A percentile compares a stretch with the other conserved stretches of the same genome.
These are phyloP conservation scores for Sphaerulina musiva DNA, from an alignment of 2,329 filamentous ascomycete species.

Conservation along the genomic window DNA sequence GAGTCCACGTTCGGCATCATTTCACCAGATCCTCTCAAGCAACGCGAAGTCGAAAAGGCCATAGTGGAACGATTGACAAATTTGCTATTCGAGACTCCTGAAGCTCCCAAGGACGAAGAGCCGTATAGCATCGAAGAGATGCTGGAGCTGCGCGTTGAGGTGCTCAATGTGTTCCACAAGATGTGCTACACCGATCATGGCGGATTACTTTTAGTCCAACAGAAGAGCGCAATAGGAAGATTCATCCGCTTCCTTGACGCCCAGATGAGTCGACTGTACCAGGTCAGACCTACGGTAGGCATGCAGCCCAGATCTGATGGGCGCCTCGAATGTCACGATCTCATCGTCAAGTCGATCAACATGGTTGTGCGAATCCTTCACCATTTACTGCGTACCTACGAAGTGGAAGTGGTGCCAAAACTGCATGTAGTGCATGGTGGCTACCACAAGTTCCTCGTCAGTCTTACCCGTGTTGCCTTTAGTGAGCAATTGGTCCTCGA, in stretches of 20 bases:
- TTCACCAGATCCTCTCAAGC: conserved; percentile 40
- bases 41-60: conserved; percentile 34
- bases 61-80: conserved; percentile 59
- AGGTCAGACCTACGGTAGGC: conserved; percentile 24
- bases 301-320: background rate
- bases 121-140: conserved; percentile 36
- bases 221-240: conserved; percentile 64
- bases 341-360: conserved; percentile 50
- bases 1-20: conserved; percentile 62
- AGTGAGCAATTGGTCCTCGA: conserved; percentile 74
- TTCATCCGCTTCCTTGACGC: conserved; percentile 71
- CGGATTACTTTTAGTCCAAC: conserved; percentile 57
- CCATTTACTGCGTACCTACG: conserved; percentile 51
- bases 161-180: conserved; percentile 45
- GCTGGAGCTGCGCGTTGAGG: conserved; percentile 42
- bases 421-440: conserved; percentile 63
- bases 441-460: conserved; percentile 74
- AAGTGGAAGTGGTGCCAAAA: conserved; percentile 64
- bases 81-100: conserved; percentile 54
- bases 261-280: conserved; percentile 57
- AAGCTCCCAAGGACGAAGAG: conserved; percentile 38
- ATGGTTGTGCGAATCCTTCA: conserved; percentile 55
- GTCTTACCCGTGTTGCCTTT: conserved; percentile 77
- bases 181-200: conserved; percentile 60
- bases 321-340: conserved; percentile 31